These are phyloP conservation scores for Trifolium fragiferum DNA, from an alignment of 306 rosid species.

Conservation along the genomic window DNA sequence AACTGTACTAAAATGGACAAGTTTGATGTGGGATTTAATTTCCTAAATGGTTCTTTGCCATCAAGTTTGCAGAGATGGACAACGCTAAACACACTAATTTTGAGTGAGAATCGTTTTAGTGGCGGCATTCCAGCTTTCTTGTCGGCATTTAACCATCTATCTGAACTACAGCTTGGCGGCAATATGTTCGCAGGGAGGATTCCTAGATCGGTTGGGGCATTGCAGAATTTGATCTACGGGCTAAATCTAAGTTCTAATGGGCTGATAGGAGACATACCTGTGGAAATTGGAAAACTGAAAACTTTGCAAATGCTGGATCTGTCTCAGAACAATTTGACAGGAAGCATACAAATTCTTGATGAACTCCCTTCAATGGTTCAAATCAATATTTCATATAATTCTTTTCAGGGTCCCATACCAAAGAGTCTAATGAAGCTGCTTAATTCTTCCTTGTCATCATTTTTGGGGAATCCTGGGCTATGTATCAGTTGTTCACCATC, in stretches of 20 bases:
- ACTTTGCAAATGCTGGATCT: constrained; percentile 57
- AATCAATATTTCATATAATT: constrained; percentile 69
- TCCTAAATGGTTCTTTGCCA: constrained; percentile 72
- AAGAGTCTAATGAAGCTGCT: constrained; percentile 54
- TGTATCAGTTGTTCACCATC: constrained; percentile 58
- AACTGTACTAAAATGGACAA: constrained; percentile 54
- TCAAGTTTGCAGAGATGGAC: constrained; percentile 64
- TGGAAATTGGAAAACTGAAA: constrained; percentile 51
- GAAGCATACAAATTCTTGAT: constrained; percentile 56
- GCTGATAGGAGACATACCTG: constrained; percentile 70
- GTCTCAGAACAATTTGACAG: constrained; percentile 78
- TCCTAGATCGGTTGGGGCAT: constrained; percentile 64
- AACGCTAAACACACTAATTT: constrained; percentile 48
- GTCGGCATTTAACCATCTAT: constrained; percentile 51
- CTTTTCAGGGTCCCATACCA: constrained; percentile 70
- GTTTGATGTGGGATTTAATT: constrained; percentile 76
- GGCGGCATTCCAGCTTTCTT: constrained; percentile 71
- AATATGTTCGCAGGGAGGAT: constrained; percentile 74
- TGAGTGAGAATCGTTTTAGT: constrained; percentile 67
- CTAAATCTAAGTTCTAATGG: constrained; percentile 81
- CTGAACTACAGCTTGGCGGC: constrained; percentile 75
- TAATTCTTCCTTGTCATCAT: constrained; percentile 52
- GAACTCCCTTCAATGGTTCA: constrained; percentile 51
- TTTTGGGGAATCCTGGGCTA: constrained; percentile 64
- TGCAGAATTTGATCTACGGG: constrained; percentile 54